phyloP scores from a whole-genome alignment of 176 grass and related monocot genomes.

The Aegilops umbellulata region DNA sequence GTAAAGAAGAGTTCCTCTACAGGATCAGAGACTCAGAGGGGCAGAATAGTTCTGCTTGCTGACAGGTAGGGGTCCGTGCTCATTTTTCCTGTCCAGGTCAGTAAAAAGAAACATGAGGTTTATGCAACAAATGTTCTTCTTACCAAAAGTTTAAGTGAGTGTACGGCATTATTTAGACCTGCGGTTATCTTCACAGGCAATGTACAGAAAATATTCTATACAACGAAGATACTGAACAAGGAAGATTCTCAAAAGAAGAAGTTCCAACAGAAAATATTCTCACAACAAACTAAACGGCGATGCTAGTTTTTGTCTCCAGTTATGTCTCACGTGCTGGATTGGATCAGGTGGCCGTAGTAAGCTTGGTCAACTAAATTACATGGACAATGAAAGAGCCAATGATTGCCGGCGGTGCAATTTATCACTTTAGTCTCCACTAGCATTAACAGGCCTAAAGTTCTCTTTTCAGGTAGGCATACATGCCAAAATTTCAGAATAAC shows the following conservation, averaged over 20 bases:
- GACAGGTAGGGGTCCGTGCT: background rate
- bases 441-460: background rate
- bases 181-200: background rate
- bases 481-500: background rate
- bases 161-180: background rate
- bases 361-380: background rate
- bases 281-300: background rate
- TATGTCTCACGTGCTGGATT: background rate
- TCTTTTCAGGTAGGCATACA: background rate
- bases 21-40: background rate
- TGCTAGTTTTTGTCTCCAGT: background rate
- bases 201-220: background rate
- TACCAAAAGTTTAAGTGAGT: background rate
- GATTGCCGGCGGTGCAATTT: background rate
- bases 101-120: background rate
- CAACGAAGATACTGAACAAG: background rate
- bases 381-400: background rate
- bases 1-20: too few species aligned
- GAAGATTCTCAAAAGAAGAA: background rate
- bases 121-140: background rate
- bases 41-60: background rate
- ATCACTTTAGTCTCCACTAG: background rate
- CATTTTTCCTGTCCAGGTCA: background rate
- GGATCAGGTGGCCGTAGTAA: background rate
- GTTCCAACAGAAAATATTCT: background rate